phyloP scores from a whole-genome alignment of 1,284 basidiomycete species.

The Melampsora americana region DNA sequence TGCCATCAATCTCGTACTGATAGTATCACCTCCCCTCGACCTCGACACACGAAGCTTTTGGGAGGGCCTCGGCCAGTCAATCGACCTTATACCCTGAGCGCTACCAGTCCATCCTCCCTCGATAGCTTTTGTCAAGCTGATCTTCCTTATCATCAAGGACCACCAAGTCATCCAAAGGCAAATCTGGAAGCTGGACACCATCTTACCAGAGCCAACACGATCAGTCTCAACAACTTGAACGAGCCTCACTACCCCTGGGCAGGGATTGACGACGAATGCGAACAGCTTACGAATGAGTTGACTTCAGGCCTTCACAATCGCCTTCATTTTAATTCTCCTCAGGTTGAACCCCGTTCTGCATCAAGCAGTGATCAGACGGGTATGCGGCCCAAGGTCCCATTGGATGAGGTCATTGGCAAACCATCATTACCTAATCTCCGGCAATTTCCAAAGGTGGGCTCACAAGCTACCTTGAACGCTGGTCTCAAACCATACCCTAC shows the following conservation, averaged over 20 bases:
- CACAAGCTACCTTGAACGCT: conserved; percentile 5
- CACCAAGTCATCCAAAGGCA: conserved; percentile 3
- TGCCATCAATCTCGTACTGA: conserved; percentile 1
- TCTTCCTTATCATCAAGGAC: background rate
- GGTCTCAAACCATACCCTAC: background rate
- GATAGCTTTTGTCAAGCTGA: conserved; percentile 14
- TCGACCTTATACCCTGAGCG: conserved; percentile 36
- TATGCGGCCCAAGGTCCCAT: conserved; percentile 29
- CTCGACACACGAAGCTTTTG: conserved; percentile 35
- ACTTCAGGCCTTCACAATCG: conserved; percentile 13
- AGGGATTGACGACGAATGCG: conserved; percentile 27
- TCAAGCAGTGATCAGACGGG: background rate
- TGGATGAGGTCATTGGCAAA: conserved; percentile 37
- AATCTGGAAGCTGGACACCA: background rate
- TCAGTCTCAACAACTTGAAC: conserved; percentile 5
- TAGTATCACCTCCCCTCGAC: conserved; percentile 27
- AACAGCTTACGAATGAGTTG: conserved; percentile 22
- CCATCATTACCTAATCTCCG: conserved; percentile 22
- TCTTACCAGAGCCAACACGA: conserved; percentile 9
- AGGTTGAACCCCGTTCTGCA: background rate
- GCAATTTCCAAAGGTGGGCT: conserved; percentile 14
- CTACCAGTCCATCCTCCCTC: conserved; percentile 34
- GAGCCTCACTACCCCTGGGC: background rate
- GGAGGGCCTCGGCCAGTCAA: conserved; percentile 22
- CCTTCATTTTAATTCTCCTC: conserved; percentile 11